Evolutionary conservation across 1,284 basidiomycete genomes (phyloP).

Genomic region (Fomitiporia mediterranea): DNA sequence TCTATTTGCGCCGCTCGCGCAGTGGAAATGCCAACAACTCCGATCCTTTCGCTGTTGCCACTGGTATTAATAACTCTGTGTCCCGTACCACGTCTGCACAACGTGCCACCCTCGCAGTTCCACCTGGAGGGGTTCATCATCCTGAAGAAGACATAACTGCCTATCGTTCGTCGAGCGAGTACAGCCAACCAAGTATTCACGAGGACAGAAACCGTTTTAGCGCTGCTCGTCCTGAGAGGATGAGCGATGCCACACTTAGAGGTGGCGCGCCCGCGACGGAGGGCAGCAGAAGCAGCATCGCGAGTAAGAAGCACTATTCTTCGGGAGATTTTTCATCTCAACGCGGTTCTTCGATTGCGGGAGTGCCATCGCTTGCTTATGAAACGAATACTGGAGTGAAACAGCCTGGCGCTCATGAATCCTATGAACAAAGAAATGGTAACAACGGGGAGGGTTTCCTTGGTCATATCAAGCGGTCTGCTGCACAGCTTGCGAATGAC

Average conservation of each 20-base stretch:
- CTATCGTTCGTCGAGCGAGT: not conserved
- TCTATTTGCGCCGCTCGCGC: not conserved
- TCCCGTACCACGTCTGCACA: not conserved
- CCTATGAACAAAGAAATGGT: not conserved
- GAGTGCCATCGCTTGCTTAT: not conserved
- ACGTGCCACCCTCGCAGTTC: not conserved
- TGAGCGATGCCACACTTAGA: not conserved
- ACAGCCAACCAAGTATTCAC: not conserved
- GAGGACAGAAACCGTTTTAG: not conserved
- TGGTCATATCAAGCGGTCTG: slow-evolving; percentile 5
- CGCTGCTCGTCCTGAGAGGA: not conserved
- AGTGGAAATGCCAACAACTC: not conserved
- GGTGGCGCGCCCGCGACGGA: no score
- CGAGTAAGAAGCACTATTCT: no score
- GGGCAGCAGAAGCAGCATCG: no score
- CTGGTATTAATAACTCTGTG: not conserved
- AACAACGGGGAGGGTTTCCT: not conserved
- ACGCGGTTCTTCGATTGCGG: not conserved
- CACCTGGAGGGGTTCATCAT: not conserved
- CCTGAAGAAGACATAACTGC: not conserved
- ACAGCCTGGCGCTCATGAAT: not conserved
- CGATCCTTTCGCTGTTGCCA: slow-evolving; percentile 3
- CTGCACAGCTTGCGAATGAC: not conserved
- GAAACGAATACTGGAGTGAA: not conserved
- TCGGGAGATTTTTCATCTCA: no score